Percentiles rank a stretch among this genome's conserved stretches.
Evolutionary conservation across 2,329 filamentous ascomycete genomes (phyloP).

Genomic region (Colletotrichum tropicale): DNA sequence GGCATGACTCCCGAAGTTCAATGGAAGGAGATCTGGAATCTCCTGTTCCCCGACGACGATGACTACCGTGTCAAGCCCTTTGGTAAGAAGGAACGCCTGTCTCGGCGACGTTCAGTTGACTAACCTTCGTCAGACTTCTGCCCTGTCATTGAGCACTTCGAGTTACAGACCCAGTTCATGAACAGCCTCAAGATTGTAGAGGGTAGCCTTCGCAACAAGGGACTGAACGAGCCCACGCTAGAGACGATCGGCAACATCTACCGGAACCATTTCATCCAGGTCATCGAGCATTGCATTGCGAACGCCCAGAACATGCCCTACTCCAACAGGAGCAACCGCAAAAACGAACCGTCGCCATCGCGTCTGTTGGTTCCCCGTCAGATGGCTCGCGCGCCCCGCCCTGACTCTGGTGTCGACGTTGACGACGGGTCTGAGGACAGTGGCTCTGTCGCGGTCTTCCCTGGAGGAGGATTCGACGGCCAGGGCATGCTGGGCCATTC

Average conservation of each 20-base stretch:
- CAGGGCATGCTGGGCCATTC: slow-evolving; percentile 25
- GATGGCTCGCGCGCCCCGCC: slow-evolving; percentile 31
- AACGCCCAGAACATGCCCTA: slow-evolving; percentile 42
- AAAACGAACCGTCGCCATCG: slow-evolving; percentile 29
- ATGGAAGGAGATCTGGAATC: slow-evolving; percentile 47
- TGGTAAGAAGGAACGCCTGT: slow-evolving; percentile 24
- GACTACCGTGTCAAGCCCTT: slow-evolving; percentile 33
- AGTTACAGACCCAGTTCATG: slow-evolving; percentile 37
- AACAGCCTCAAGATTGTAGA: slow-evolving; percentile 36
- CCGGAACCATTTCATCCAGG: slow-evolving; percentile 44
- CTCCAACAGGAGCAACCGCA: slow-evolving; percentile 45
- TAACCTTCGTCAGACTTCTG: slow-evolving; percentile 35
- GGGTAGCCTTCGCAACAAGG: slow-evolving; percentile 37
- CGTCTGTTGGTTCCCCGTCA: slow-evolving; percentile 20
- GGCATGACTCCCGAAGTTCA: slow-evolving; percentile 41
- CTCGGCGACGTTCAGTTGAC: background rate
- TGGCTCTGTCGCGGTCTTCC: slow-evolving; percentile 2
- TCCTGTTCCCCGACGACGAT: slow-evolving; percentile 45
- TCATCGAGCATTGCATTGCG: slow-evolving; percentile 38
- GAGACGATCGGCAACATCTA: slow-evolving; percentile 43
- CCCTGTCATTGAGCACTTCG: slow-evolving; percentile 46
- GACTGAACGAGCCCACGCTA: slow-evolving; percentile 39
- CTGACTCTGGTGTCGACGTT: slow-evolving; percentile 42
- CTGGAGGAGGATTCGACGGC: background rate
- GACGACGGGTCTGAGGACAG: slow-evolving; percentile 42